Conservation (phyloP, 257 asterid genomes). For the Capsicum chinense region DNA sequence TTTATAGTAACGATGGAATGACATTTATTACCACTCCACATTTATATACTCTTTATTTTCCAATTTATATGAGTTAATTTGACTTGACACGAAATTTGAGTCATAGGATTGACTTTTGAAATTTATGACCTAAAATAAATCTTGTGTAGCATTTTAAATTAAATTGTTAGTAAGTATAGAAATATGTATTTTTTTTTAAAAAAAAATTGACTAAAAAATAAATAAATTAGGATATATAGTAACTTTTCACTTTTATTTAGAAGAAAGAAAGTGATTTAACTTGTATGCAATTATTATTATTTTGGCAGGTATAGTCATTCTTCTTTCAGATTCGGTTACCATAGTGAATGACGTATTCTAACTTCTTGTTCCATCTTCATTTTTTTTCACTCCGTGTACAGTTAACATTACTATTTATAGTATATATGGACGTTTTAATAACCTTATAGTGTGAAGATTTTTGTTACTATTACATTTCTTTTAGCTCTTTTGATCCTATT, state of each 20-base stretch:
- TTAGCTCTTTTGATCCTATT: background rate
- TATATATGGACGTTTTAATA: background rate
- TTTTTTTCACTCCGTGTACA: background rate
- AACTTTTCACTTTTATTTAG: background rate
- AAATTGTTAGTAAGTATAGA: too few species aligned
- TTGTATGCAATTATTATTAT: background rate
- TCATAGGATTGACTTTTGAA: too few species aligned
- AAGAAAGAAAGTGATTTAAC: background rate
- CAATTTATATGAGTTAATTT: too few species aligned
- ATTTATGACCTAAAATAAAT: too few species aligned
- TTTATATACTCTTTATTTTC: background rate
- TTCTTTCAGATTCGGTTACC: background rate
- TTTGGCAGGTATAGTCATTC: background rate
- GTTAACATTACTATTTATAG: background rate
- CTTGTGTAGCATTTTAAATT: too few species aligned
- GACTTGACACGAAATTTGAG: too few species aligned
- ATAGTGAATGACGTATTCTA: background rate
- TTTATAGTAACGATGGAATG: background rate
- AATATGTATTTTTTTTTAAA: too few species aligned
- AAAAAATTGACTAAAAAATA: too few species aligned
- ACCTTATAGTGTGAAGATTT: background rate
- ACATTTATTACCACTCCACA: background rate
- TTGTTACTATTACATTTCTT: background rate
- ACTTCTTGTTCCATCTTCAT: background rate
- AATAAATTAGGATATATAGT: background rate